Evolutionary conservation across 2,329 filamentous ascomycete genomes (phyloP).

Genomic region (Fusarium luffae): DNA sequence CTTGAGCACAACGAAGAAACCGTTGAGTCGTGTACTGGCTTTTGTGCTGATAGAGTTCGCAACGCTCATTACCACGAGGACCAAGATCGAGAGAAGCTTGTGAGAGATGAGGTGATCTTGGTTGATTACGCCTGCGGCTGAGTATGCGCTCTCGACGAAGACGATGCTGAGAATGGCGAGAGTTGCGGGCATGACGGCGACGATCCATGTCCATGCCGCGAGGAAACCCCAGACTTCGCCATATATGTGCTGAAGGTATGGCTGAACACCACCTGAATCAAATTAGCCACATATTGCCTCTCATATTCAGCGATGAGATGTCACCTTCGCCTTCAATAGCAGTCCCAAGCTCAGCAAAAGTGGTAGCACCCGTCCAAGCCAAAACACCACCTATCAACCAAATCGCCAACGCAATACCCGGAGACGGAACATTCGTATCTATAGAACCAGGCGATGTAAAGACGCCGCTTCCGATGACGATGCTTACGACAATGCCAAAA

Average conservation of each 20-base stretch:
- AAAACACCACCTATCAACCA: constrained; percentile 71
- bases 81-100: constrained; percentile 62
- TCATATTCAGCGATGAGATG: constrained; percentile 2
- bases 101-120: constrained; percentile 57
- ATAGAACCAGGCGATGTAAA: constrained; percentile 73
- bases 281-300: no score
- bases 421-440: constrained; percentile 71
- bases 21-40: constrained; percentile 65
- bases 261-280: constrained; percentile 60
- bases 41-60: constrained; percentile 68
- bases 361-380: constrained; percentile 72
- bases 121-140: constrained; percentile 60
- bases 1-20: constrained; percentile 66
- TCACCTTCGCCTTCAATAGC: constrained; percentile 69
- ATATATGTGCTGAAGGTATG: constrained; percentile 70
- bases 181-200: constrained; percentile 72
- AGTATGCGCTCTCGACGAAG: constrained; percentile 70
- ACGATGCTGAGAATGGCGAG: constrained; percentile 73
- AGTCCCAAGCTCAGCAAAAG: constrained; percentile 71
- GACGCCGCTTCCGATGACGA: constrained; percentile 73
- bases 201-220: constrained; percentile 73
- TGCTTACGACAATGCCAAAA: constrained; percentile 70
- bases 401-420: constrained; percentile 66
- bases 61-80: constrained; percentile 59
- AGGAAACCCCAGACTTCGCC: constrained; percentile 71